phyloP scores from a whole-genome alignment of 1,284 basidiomycete species.

The Marasmius sp. region DNA sequence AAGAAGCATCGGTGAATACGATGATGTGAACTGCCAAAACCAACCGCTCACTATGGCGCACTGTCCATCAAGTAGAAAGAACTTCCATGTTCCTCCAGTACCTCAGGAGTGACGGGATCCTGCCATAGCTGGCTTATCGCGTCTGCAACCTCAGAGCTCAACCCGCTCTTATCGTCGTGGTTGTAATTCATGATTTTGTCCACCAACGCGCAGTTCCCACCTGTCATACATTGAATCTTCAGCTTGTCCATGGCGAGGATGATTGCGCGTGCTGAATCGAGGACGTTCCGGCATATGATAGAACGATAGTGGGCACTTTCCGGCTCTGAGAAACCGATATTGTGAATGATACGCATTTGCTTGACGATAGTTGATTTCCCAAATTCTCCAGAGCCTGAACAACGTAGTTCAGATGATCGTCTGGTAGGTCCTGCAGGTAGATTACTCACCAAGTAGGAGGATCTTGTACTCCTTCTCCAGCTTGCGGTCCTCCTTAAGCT shows the following conservation, averaged over 20 bases:
- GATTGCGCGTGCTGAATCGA: conserved; percentile 90
- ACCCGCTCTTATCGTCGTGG: conserved; percentile 39
- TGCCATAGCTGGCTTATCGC: conserved; percentile 87
- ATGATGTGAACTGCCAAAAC: not conserved
- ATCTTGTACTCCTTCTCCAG: conserved; percentile 96
- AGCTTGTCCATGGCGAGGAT: conserved; percentile 90
- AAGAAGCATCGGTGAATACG: not conserved
- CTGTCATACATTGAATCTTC: conserved; percentile 79
- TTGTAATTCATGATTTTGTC: conserved; percentile 65
- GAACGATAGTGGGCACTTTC: conserved; percentile 82
- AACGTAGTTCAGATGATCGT: conserved; percentile 3
- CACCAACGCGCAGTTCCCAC: conserved; percentile 72
- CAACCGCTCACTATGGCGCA: conserved; percentile 75
- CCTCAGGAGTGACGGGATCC: conserved; percentile 83
- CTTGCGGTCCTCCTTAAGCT: conserved; percentile 68
- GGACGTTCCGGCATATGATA: conserved; percentile 83
- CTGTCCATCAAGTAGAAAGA: conserved; percentile 98
- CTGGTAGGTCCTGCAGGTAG: conserved; percentile 6
- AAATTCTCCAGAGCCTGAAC: conserved; percentile 64
- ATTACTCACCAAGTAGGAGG: conserved; percentile 76
- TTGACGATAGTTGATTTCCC: conserved; percentile 97
- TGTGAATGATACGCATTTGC: conserved; percentile 99
- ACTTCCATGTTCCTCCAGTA: conserved; percentile 82
- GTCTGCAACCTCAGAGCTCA: conserved; percentile 68
- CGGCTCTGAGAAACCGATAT: conserved; percentile 84